Evolutionary conservation across 2,329 filamentous ascomycete species (phyloP).

Genomic region (Graphilbum sp.): DNA sequence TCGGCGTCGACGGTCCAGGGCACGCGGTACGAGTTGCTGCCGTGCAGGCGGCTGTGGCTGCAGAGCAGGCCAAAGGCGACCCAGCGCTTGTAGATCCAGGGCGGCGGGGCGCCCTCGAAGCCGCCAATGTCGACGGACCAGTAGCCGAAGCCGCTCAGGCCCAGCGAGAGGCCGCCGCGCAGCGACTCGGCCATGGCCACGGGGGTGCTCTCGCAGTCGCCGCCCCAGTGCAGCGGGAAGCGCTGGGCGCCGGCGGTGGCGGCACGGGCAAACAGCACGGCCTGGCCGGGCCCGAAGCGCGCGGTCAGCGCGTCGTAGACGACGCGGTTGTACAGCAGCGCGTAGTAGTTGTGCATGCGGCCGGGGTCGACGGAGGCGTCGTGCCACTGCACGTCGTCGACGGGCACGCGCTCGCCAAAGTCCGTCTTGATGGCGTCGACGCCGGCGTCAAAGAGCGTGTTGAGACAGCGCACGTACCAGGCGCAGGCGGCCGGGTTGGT

Average conservation of each 20-base stretch:
- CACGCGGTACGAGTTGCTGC: slow-evolving; percentile 55
- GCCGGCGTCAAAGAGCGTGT: slow-evolving; percentile 48
- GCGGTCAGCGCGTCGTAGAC: slow-evolving; percentile 50
- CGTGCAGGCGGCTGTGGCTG: slow-evolving; percentile 54
- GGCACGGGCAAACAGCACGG: slow-evolving; percentile 49
- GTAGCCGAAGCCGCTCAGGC: slow-evolving; percentile 15
- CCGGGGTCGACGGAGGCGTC: slow-evolving; percentile 40
- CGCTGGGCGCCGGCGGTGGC: slow-evolving; percentile 52
- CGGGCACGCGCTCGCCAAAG: slow-evolving; percentile 58
- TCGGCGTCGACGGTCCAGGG: slow-evolving; percentile 57
- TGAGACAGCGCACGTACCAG: slow-evolving; percentile 49
- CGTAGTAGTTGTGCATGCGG: slow-evolving; percentile 64
- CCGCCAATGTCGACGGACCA: slow-evolving; percentile 17
- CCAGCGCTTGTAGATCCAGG: slow-evolving; percentile 62
- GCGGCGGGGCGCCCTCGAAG: slow-evolving; percentile 50
- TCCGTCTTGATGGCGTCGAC: slow-evolving; percentile 62
- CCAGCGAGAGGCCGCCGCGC: slow-evolving; percentile 14
- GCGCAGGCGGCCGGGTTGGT: slow-evolving; percentile 51
- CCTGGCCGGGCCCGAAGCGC: slow-evolving; percentile 32
- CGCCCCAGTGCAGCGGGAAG: slow-evolving; percentile 57
- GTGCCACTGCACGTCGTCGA: slow-evolving; percentile 46
- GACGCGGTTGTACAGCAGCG: slow-evolving; percentile 55
- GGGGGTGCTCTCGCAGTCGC: slow-evolving; percentile 58
- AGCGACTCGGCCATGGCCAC: slow-evolving; percentile 53
- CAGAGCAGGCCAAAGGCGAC: slow-evolving; percentile 60